A percentile compares a stretch with the other conserved stretches of the same genome.
phyloP scores from a whole-genome alignment of 163 green algal species.

The Prototheca wickerhamii region DNA sequence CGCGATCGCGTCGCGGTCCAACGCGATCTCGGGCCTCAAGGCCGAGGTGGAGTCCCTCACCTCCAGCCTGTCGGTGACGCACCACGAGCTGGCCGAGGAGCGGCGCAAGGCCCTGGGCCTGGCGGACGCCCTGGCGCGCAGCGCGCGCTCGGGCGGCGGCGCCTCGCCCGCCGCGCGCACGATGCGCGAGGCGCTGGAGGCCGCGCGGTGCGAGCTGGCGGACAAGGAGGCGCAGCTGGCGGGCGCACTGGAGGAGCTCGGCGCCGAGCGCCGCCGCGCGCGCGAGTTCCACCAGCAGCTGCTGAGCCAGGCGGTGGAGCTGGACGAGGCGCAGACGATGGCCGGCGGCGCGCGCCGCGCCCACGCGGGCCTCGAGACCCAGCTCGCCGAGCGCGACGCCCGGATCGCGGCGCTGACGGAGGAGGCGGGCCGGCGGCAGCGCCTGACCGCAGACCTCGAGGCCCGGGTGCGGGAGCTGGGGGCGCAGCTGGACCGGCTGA shows the following conservation, averaged over 20 bases:
- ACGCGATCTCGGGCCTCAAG: background rate
- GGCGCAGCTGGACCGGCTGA: constrained; percentile 17
- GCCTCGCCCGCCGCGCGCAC: background rate
- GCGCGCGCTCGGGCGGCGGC: background rate
- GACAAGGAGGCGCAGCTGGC: constrained; percentile 5
- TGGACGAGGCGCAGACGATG: background rate
- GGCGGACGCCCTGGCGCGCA: background rate
- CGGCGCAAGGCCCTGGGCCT: constrained; percentile 16
- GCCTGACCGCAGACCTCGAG: no score
- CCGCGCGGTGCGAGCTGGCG: background rate
- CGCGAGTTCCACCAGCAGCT: constrained; percentile 8
- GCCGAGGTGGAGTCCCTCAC: background rate
- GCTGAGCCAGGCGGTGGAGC: constrained; percentile 5
- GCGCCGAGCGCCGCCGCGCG: background rate
- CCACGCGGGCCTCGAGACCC: no score
- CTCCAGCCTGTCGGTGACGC: background rate
- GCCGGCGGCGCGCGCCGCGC: background rate
- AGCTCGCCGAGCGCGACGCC: no score
- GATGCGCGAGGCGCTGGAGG: background rate
- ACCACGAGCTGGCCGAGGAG: constrained; percentile 10
- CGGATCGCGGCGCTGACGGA: no score
- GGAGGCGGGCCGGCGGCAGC: no score
- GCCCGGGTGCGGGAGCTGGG: constrained; percentile 5
- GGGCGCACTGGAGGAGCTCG: constrained; percentile 2
- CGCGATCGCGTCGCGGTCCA: background rate